Conservation (phyloP, 2,329 filamentous ascomycete genomes). For the Colletotrichum neosansevieriae region DNA sequence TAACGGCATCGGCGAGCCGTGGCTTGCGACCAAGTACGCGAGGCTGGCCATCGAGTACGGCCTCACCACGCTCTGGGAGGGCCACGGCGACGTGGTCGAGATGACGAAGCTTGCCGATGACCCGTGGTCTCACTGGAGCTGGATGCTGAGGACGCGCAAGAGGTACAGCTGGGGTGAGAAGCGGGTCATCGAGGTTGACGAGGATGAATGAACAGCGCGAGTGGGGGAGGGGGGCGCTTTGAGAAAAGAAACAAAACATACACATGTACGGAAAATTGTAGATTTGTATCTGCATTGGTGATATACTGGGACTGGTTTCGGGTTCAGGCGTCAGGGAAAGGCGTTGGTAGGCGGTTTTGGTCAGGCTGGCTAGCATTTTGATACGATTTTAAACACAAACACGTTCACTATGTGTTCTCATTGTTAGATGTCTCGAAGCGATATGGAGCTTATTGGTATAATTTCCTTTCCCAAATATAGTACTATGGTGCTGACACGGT, state of each 20-base stretch:
- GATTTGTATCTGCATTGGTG: neutral
- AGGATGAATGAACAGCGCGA: conserved; percentile 6
- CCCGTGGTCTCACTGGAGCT: conserved; percentile 55
- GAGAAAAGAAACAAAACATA: neutral
- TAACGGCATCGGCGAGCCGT: conserved; percentile 54
- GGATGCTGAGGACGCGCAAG: conserved; percentile 51
- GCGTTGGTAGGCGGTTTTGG: neutral
- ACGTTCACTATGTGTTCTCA: neutral
- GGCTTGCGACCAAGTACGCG: conserved; percentile 54
- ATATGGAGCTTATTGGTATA: too few species aligned
- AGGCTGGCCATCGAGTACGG: conserved; percentile 53
- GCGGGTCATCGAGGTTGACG: conserved; percentile 6
- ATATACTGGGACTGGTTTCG: neutral
- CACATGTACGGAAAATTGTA: neutral
- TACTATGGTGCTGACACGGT: too few species aligned
- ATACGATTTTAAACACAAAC: neutral
- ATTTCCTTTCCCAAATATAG: too few species aligned
- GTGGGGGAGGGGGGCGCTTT: too few species aligned
- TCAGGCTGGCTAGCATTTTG: neutral
- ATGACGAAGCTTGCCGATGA: conserved; percentile 50
- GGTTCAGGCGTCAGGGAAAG: neutral
- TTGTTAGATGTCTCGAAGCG: too few species aligned
- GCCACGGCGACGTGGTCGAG: conserved; percentile 49
- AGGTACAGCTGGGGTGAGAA: conserved; percentile 47
- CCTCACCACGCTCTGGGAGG: conserved; percentile 41